phyloP scores from a whole-genome alignment of 176 grass and related monocot genomes.

The Elaeis guineensis region DNA sequence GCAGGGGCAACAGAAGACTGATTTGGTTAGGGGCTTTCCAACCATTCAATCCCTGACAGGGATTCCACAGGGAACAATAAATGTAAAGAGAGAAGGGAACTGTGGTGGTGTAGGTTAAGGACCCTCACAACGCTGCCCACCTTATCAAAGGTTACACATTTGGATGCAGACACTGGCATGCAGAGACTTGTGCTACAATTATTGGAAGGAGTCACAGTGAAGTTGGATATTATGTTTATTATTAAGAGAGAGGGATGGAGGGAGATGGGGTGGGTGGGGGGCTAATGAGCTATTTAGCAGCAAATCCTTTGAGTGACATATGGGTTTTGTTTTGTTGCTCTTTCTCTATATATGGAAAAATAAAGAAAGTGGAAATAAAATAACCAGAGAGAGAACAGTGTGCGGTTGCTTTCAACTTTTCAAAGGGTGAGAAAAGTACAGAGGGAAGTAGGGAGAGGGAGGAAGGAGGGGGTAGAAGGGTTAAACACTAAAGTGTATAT shows the following conservation, averaged over 20 bases:
- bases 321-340: neutral
- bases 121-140: conserved; percentile 22
- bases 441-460: neutral
- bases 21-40: conserved; percentile 42
- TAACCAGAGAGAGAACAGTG: no score
- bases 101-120: neutral
- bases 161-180: conserved; percentile 7
- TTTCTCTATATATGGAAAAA: neutral
- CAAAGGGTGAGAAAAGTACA: conserved; percentile 2
- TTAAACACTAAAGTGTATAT: no score
- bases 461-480: no score
- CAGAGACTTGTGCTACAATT: conserved; percentile 37
- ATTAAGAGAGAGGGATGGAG: no score
- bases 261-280: no score
- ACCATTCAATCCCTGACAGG: conserved; percentile 42
- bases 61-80: conserved; percentile 37
- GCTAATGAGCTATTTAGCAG: no score
- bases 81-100: conserved; percentile 14
- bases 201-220: conserved; percentile 22
- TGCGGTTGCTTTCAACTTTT: neutral
- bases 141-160: conserved; percentile 15
- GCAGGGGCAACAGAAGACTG: conserved; percentile 37
- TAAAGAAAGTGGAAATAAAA: neutral
- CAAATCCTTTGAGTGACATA: no score
- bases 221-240: no score